Conservation (phyloP, 495 filamentous ascomycete genomes). For the Annulohypoxylon nitens region DNA sequence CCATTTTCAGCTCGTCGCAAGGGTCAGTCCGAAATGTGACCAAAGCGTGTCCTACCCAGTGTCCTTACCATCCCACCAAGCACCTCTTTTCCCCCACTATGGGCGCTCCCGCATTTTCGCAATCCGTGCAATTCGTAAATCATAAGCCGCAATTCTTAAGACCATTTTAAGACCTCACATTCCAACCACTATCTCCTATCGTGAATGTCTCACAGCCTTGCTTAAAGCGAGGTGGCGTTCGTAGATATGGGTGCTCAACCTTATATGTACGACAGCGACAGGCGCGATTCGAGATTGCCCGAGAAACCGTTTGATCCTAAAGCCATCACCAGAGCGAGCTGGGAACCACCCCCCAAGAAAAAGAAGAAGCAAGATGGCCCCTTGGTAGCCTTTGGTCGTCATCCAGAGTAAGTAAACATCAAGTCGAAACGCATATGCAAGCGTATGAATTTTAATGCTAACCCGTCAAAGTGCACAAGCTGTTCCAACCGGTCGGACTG, state of each 20-base stretch:
- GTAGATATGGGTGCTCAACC: conserved; percentile 66
- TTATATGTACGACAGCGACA: conserved; percentile 77
- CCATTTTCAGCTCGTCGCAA: conserved; percentile 6
- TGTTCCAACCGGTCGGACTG: conserved; percentile 47
- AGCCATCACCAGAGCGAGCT: conserved; percentile 80
- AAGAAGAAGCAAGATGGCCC: conserved; percentile 78
- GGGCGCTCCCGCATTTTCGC: conserved; percentile 29
- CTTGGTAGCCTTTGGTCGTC: conserved; percentile 80
- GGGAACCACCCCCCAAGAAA: conserved; percentile 64
- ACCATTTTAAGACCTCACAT: conserved; percentile 39
- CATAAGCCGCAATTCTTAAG: neutral
- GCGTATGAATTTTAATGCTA: conserved; percentile 40
- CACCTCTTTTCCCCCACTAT: conserved; percentile 38
- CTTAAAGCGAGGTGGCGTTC: conserved; percentile 39
- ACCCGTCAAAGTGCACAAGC: conserved; percentile 52
- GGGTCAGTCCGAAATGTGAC: neutral
- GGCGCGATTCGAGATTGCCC: conserved; percentile 59
- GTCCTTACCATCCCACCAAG: too few species aligned
- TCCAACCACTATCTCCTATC: conserved; percentile 39
- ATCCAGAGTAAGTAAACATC: conserved; percentile 76
- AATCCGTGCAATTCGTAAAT: neutral
- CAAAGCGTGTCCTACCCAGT: neutral
- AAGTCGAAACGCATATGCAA: conserved; percentile 3
- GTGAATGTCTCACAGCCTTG: conserved; percentile 43
- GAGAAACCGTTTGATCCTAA: conserved; percentile 83